phyloP scores from a whole-genome alignment of 768 basidiomycete species.

The Russula virescens region DNA sequence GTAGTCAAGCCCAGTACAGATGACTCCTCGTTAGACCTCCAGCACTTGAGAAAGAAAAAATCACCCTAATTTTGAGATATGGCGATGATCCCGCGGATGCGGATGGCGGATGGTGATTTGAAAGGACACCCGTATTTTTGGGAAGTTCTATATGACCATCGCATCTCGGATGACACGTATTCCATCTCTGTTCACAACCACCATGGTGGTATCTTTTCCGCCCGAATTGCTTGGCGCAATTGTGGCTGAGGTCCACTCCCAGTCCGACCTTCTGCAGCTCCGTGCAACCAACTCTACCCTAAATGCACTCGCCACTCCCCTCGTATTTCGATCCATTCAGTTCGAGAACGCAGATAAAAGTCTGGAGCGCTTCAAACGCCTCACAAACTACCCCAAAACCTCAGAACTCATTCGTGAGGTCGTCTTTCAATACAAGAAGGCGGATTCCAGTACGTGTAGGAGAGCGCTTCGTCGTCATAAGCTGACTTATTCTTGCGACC shows the following conservation, averaged over 20 bases:
- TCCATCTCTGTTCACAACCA: neutral
- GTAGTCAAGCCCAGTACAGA: too few relatives aligned
- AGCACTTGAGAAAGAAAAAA: too few relatives aligned
- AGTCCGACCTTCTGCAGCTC: neutral
- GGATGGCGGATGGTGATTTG: too few relatives aligned
- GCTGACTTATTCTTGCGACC: neutral
- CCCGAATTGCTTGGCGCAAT: conserved; percentile 3
- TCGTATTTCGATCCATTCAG: conserved; percentile 3
- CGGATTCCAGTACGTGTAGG: neutral
- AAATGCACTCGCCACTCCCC: conserved; percentile 7
- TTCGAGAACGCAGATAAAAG: neutral
- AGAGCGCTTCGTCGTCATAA: neutral
- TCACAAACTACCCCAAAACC: neutral
- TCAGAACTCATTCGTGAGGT: neutral
- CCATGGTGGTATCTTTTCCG: conserved; percentile 2
- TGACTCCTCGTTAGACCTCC: too few relatives aligned
- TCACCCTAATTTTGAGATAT: too few relatives aligned
- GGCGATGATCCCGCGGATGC: too few relatives aligned
- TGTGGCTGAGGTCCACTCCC: neutral
- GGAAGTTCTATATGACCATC: neutral
- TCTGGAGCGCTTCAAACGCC: neutral
- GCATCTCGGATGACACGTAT: neutral
- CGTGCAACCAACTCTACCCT: neutral
- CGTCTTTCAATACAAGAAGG: conserved; percentile 8
- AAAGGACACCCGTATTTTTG: neutral